Evolutionary conservation across 1,284 basidiomycete genomes (phyloP).

Genomic region (Ganoderma leucocontextum): DNA sequence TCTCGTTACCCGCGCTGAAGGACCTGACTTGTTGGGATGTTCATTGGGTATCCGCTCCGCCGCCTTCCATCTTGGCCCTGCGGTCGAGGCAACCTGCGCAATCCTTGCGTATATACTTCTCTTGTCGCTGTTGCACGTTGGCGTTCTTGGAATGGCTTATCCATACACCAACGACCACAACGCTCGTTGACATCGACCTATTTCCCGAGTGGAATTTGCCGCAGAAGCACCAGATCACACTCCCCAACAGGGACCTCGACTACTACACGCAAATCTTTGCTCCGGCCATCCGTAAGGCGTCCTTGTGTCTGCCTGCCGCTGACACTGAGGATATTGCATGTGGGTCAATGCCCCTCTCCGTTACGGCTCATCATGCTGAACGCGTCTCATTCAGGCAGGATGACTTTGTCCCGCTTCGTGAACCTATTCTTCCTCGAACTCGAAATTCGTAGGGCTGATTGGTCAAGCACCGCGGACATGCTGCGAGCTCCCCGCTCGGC

Average conservation of each 20-base stretch:
- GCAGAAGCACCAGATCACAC: neutral
- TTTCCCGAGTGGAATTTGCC: neutral
- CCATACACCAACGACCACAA: neutral
- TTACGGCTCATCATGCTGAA: neutral
- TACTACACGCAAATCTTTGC: neutral
- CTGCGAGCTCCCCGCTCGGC: neutral
- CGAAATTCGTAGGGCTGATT: neutral
- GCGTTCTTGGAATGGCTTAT: neutral
- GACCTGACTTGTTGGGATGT: neutral
- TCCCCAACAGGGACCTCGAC: neutral
- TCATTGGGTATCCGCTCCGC: neutral
- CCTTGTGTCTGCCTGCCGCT: neutral
- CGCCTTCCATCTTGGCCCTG: neutral
- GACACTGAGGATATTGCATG: neutral
- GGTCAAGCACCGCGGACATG: neutral
- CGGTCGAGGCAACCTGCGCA: neutral
- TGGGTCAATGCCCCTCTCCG: neutral
- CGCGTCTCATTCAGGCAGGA: neutral
- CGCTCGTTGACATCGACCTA: neutral
- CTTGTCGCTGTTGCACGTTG: neutral
- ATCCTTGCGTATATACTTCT: neutral
- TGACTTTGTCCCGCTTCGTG: neutral
- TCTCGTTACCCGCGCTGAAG: neutral
- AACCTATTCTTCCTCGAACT: neutral
- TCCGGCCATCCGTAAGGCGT: neutral